A percentile compares a stretch with the other conserved stretches of the same genome.
These are phyloP conservation scores for Daldinia concentrica DNA, from an alignment of 495 filamentous ascomycete species.

Conservation along the genomic window DNA sequence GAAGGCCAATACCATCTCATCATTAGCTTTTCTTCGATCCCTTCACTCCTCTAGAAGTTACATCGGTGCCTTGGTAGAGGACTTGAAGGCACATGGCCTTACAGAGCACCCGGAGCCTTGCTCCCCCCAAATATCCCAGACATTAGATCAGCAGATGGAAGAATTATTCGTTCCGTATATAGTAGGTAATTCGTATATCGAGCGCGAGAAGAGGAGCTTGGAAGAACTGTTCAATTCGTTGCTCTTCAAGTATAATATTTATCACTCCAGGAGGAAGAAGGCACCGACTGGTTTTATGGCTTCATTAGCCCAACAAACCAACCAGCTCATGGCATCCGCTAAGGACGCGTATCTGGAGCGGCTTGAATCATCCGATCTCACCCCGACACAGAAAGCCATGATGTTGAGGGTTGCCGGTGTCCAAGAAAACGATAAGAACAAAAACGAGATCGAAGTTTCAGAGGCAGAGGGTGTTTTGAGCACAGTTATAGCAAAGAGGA, in stretches of 20 bases:
- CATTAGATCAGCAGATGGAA: constrained; percentile 94
- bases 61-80: constrained; percentile 85
- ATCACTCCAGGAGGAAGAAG: constrained; percentile 86
- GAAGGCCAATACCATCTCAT: constrained; percentile 89
- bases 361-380: constrained; percentile 85
- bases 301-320: constrained; percentile 84
- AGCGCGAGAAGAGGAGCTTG: constrained; percentile 86
- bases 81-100: constrained; percentile 91
- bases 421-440: constrained; percentile 61
- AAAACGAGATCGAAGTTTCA: constrained; percentile 84
- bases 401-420: constrained; percentile 85
- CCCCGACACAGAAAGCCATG: constrained; percentile 83
- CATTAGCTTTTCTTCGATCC: constrained; percentile 89
- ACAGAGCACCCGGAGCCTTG: constrained; percentile 94
- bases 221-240: constrained; percentile 94
- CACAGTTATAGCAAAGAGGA: constrained; percentile 87
- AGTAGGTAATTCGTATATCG: constrained; percentile 92
- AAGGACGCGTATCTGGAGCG: constrained; percentile 85
- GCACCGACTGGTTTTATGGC: constrained; percentile 87
- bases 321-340: constrained; percentile 80
- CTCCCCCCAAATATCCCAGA: constrained; percentile 82
- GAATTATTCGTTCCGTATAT: constrained; percentile 97
- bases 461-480: constrained; percentile 88
- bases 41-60: constrained; percentile 89
- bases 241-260: constrained; percentile 93